A percentile compares a stretch with the other conserved stretches of the same genome.
These are phyloP conservation scores for Calophaca sinica DNA, from an alignment of 306 rosid genomes.

Conservation along the genomic window DNA sequence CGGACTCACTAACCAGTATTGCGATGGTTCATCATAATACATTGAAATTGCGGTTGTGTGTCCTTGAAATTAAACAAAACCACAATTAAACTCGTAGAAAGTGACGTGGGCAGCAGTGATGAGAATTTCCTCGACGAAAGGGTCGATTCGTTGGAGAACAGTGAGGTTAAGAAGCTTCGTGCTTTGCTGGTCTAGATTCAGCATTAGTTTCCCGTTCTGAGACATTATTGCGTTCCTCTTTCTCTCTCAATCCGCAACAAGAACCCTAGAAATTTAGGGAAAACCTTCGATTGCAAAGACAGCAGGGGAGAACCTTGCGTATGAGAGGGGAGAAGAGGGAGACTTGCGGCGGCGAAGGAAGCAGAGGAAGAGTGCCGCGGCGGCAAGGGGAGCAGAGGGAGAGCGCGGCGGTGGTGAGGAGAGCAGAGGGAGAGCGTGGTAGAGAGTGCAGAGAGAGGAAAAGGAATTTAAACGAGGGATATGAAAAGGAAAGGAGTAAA, in stretches of 20 bases:
- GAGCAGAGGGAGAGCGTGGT: too few species aligned
- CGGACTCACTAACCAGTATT: slow-evolving; percentile 59
- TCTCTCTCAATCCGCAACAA: background rate
- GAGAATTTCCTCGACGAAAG: slow-evolving; percentile 67
- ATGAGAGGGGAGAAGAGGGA: too few species aligned
- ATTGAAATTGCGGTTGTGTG: slow-evolving; percentile 66
- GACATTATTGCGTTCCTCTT: slow-evolving; percentile 42
- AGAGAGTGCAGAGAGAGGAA: too few species aligned
- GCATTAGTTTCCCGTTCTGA: slow-evolving; percentile 68
- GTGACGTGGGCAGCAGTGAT: slow-evolving; percentile 72
- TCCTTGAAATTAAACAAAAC: slow-evolving; percentile 51
- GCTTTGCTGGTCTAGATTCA: slow-evolving; percentile 66
- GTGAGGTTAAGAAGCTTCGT: slow-evolving; percentile 69
- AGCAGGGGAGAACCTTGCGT: too few species aligned
- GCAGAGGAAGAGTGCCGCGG: too few species aligned
- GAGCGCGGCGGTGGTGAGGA: too few species aligned
- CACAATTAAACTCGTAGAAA: slow-evolving; percentile 58
- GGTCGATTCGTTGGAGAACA: slow-evolving; percentile 69
- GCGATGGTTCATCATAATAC: slow-evolving; percentile 70
- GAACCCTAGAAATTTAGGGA: slow-evolving; percentile 51
- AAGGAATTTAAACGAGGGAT: too few species aligned
- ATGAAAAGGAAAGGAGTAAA: too few species aligned
- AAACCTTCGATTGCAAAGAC: too few species aligned
- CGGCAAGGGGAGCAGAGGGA: too few species aligned
- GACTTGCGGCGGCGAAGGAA: too few species aligned